Percentiles rank a stretch among this genome's conserved stretches.
Conservation (phyloP, 2,329 filamentous ascomycete genomes). For the Alternaria solani region DNA sequence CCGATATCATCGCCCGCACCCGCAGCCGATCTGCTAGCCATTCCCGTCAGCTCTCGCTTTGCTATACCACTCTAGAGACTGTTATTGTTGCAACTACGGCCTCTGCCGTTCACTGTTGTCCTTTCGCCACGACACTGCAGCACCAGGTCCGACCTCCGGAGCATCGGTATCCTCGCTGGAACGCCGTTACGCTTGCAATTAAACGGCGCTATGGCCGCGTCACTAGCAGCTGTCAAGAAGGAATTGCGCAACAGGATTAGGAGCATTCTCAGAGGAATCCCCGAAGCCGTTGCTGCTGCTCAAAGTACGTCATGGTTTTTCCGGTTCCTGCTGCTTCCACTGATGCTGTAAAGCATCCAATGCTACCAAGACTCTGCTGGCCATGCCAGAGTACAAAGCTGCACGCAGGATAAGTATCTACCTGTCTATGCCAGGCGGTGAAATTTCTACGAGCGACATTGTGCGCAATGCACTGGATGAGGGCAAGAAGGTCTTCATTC, state of each 20-base stretch:
- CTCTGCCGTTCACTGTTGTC: not conserved
- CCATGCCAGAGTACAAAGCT: constrained; percentile 75
- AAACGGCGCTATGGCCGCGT: constrained; percentile 50
- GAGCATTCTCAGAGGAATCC: constrained; percentile 66
- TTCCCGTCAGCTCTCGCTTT: not conserved
- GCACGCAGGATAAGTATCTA: constrained; percentile 84
- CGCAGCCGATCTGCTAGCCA: constrained; percentile 17
- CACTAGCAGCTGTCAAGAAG: constrained; percentile 74
- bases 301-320: constrained; percentile 72
- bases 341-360: constrained; percentile 63
- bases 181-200: constrained; percentile 22
- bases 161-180: constrained; percentile 15
- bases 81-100: not conserved
- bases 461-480: constrained; percentile 78
- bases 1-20: constrained; percentile 27
- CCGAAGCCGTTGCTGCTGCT: constrained; percentile 66
- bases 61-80: not conserved
- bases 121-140: not conserved
- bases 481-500: constrained; percentile 90
- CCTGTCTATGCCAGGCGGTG: constrained; percentile 87
- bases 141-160: constrained; percentile 1
- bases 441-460: constrained; percentile 84
- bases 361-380: constrained; percentile 70
- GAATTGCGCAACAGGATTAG: constrained; percentile 77
- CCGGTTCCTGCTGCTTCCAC: constrained; percentile 4